Conservation (phyloP, 2,329 filamentous ascomycete species). For the Colletotrichum plurivorum region DNA sequence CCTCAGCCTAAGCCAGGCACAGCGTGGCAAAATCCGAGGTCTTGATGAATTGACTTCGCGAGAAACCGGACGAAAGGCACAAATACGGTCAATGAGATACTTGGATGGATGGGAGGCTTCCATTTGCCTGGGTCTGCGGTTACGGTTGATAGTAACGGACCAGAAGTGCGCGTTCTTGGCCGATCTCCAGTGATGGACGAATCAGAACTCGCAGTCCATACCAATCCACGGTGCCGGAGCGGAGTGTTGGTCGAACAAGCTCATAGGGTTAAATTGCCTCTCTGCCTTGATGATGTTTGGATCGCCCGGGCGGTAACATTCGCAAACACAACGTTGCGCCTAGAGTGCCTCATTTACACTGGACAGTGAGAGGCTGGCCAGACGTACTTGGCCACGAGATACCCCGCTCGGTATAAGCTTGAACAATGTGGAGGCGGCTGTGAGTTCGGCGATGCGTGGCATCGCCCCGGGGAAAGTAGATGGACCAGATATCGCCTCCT, state of each 20-base stretch:
- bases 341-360: neutral
- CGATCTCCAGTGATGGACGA: neutral
- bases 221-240: neutral
- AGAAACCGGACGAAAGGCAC: constrained; percentile 9
- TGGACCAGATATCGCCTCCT: too few species aligned
- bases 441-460: too few species aligned
- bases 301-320: neutral
- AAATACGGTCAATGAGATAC: neutral
- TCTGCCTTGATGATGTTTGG: constrained; percentile 6
- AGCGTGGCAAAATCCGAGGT: too few species aligned
- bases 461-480: too few species aligned
- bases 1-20: too few species aligned
- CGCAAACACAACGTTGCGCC: constrained; percentile 1
- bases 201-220: neutral
- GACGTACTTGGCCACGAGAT: too few species aligned
- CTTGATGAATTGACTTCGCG: too few species aligned
- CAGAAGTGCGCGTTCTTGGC: constrained; percentile 6
- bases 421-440: too few species aligned
- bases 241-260: neutral
- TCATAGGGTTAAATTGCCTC: neutral
- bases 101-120: constrained; percentile 6
- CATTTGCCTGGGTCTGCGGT: too few species aligned
- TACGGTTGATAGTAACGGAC: too few species aligned
- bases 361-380: too few species aligned
- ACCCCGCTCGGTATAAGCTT: too few species aligned